Percentiles rank a stretch among this genome's conserved stretches.
Conservation (phyloP, 768 basidiomycete genomes). For the Mycena crocata region DNA sequence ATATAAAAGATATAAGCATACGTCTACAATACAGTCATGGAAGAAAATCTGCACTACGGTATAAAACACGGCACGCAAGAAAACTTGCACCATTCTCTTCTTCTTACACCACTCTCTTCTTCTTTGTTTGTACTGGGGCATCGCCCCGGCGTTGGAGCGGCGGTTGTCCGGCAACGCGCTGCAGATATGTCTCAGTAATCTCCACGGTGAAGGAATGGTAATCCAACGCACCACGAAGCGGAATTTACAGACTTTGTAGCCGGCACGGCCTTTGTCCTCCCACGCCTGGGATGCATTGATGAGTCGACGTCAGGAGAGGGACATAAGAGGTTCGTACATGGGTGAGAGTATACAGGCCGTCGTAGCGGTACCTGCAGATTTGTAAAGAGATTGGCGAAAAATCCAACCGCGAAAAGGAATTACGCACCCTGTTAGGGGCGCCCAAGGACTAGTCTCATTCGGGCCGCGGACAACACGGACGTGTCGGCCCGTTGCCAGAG, state of each 20-base stretch:
- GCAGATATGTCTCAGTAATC: neutral
- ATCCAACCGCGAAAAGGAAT: neutral
- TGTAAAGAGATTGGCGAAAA: neutral
- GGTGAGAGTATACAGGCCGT: conserved; percentile 7
- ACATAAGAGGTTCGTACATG: neutral
- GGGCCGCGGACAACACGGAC: conserved; percentile 16
- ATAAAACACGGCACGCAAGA: too few species aligned
- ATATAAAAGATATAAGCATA: too few species aligned
- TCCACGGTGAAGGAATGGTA: neutral
- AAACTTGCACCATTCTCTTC: too few species aligned
- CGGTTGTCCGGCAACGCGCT: too few species aligned
- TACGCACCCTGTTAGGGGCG: neutral
- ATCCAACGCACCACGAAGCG: conserved; percentile 7
- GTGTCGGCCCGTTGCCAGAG: neutral
- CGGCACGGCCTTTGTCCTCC: conserved; percentile 11
- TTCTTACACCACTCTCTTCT: too few species aligned
- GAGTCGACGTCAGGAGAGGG: neutral
- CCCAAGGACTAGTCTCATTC: conserved; percentile 1
- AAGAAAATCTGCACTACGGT: too few species aligned
- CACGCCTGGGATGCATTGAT: conserved; percentile 1
- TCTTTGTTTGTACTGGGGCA: too few species aligned
- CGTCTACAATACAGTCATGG: too few species aligned
- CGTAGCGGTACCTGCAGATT: conserved; percentile 15
- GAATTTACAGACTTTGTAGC: conserved; percentile 23
- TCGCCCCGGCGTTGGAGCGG: too few species aligned